Percentiles rank a stretch among this genome's conserved stretches.
These are phyloP conservation scores for Candida piceae DNA, from an alignment of 805 yeast species.

Conservation along the genomic window DNA sequence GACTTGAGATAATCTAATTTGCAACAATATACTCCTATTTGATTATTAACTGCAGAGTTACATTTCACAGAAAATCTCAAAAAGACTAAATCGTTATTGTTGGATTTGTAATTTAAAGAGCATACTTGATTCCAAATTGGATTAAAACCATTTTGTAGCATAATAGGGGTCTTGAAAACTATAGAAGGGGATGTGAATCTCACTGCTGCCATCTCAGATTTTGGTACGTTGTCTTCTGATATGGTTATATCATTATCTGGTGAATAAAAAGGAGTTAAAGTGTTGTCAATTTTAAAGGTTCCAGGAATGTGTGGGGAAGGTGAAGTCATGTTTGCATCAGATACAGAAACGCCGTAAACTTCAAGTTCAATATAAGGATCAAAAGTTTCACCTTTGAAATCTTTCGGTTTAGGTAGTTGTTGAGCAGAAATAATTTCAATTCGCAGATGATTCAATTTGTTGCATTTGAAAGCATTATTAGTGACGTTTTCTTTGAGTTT, in stretches of 20 bases:
- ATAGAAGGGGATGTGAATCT: slow-evolving; percentile 16
- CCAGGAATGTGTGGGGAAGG: no score
- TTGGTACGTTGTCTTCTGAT: no score
- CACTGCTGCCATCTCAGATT: no score
- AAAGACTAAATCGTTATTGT: slow-evolving; percentile 47
- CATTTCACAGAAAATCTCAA: slow-evolving; percentile 46
- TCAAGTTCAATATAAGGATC: slow-evolving; percentile 65
- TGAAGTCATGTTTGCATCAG: slow-evolving; percentile 10
- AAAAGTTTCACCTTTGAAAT: slow-evolving; percentile 38
- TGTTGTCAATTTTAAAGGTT: no score
- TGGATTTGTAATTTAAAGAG: slow-evolving; percentile 34
- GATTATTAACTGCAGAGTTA: slow-evolving; percentile 17
- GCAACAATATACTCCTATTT: slow-evolving; percentile 54
- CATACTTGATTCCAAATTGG: slow-evolving; percentile 72
- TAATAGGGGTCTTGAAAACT: slow-evolving; percentile 29
- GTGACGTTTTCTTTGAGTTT: slow-evolving; percentile 14
- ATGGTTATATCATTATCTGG: no score
- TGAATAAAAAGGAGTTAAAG: no score
- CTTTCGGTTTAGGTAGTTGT: slow-evolving; percentile 69
- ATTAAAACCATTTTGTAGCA: slow-evolving; percentile 75
- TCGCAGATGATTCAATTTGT: slow-evolving; percentile 19
- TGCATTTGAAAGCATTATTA: slow-evolving; percentile 17
- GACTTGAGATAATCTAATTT: slow-evolving; percentile 58
- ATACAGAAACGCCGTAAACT: slow-evolving; percentile 39
- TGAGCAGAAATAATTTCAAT: slow-evolving; percentile 73